Conservation (phyloP, 306 rosid species). For the Corylus heterophylla region DNA sequence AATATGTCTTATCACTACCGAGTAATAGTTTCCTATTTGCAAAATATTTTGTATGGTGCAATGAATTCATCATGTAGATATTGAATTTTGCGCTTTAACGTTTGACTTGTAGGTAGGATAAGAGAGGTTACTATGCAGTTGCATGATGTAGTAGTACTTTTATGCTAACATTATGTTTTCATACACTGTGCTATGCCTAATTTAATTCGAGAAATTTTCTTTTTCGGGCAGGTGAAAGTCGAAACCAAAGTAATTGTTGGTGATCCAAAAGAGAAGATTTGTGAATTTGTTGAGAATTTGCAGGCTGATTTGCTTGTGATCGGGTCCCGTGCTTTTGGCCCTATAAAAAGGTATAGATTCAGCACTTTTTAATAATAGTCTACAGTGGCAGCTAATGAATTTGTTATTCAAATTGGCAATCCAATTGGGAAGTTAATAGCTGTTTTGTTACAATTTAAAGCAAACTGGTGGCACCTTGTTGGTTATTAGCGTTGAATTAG, state of each 20-base stretch:
- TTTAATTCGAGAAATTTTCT: slow-evolving; percentile 1
- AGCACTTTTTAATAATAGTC: neutral
- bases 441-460: neutral
- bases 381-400: neutral
- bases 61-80: neutral
- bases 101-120: neutral
- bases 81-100: neutral
- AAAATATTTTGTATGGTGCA: neutral
- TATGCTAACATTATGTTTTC: neutral
- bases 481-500: neutral
- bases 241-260: slow-evolving; percentile 74
- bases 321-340: slow-evolving; percentile 82
- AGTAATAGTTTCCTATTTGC: neutral
- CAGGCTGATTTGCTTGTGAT: slow-evolving; percentile 84
- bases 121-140: neutral
- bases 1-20: neutral
- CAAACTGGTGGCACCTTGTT: neutral
- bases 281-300: slow-evolving; percentile 66
- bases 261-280: slow-evolving; percentile 89
- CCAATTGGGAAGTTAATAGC: neutral
- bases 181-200: neutral
- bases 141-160: neutral
- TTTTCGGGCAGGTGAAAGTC: slow-evolving; percentile 40
- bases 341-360: slow-evolving; percentile 64
- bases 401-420: neutral